Evolutionary conservation across 805 yeast genomes (phyloP).

Genomic region (Debaryomyces prosopidis): DNA sequence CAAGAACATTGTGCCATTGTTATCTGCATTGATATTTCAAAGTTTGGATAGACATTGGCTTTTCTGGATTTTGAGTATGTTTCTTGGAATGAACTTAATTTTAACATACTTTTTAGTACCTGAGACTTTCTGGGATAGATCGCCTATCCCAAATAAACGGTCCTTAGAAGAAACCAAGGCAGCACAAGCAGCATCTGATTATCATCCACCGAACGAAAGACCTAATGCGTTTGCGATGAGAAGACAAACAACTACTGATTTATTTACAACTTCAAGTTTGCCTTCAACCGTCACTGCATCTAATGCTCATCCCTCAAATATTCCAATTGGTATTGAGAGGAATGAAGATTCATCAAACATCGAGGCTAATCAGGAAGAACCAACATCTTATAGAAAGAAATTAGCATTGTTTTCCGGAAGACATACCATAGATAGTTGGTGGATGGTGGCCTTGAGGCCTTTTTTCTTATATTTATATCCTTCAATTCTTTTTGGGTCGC

Average conservation of each 20-base stretch:
- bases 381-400: slow-evolving; percentile 25
- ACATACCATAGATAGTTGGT: slow-evolving; percentile 50
- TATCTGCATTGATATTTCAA: slow-evolving; percentile 53
- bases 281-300: slow-evolving; percentile 12
- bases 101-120: slow-evolving; percentile 57
- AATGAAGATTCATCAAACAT: neutral
- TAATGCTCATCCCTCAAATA: neutral
- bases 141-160: slow-evolving; percentile 50
- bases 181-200: slow-evolving; percentile 37
- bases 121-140: slow-evolving; percentile 63
- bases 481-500: slow-evolving; percentile 49
- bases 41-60: slow-evolving; percentile 57
- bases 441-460: slow-evolving; percentile 58
- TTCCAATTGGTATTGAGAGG: slow-evolving; percentile 10
- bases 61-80: slow-evolving; percentile 57
- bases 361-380: slow-evolving; percentile 3
- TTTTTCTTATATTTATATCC: slow-evolving; percentile 53
- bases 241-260: slow-evolving; percentile 12
- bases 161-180: slow-evolving; percentile 47
- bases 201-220: slow-evolving; percentile 24
- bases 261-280: slow-evolving; percentile 14
- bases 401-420: slow-evolving; percentile 50
- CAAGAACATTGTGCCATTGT: slow-evolving; percentile 57
- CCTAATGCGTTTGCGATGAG: slow-evolving; percentile 31
- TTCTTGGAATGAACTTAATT: slow-evolving; percentile 47